A percentile compares a stretch with the other conserved stretches of the same genome.
These are phyloP conservation scores for Candida sp. DNA, from an alignment of 1,139 yeast species.

Conservation along the genomic window DNA sequence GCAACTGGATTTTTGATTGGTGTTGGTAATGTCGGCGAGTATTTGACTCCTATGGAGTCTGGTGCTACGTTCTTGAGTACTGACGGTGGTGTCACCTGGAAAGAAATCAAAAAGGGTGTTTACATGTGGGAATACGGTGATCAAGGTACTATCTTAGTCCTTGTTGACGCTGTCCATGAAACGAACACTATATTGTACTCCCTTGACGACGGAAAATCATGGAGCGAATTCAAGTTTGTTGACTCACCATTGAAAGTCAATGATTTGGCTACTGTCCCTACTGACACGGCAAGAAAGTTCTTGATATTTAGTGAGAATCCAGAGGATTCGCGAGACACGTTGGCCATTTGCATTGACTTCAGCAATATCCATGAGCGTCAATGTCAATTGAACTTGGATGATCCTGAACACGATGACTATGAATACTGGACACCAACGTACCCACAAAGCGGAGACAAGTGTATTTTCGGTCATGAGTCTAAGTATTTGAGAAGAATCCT, in stretches of 20 bases:
- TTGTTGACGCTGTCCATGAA: constrained; percentile 60
- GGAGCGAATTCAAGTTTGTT: constrained; percentile 71
- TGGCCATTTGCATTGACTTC: constrained; percentile 70
- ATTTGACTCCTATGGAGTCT: constrained; percentile 35
- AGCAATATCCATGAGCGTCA: constrained; percentile 64
- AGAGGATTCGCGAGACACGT: constrained; percentile 20
- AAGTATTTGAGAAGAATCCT: constrained; percentile 74
- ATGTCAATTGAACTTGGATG: constrained; percentile 68
- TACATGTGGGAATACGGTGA: constrained; percentile 98
- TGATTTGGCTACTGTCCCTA: constrained; percentile 90
- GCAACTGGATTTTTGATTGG: constrained; percentile 90
- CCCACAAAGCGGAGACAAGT: constrained; percentile 61
- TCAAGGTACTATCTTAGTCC: constrained; percentile 83
- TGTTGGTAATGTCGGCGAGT: constrained; percentile 87
- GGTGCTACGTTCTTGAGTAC: constrained; percentile 75
- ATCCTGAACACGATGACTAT: constrained; percentile 70
- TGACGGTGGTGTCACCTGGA: constrained; percentile 95
- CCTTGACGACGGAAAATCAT: constrained; percentile 77
- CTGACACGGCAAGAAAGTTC: constrained; percentile 85
- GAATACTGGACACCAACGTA: constrained; percentile 84
- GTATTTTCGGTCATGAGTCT: constrained; percentile 91
- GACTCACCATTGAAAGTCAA: constrained; percentile 58
- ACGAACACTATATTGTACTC: constrained; percentile 71
- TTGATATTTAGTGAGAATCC: constrained; percentile 27
- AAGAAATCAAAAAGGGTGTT: constrained; percentile 71